These are phyloP conservation scores for Mortierella antarctica DNA, from an alignment of 192 early-diverging fungal genomes.

Conservation along the genomic window DNA sequence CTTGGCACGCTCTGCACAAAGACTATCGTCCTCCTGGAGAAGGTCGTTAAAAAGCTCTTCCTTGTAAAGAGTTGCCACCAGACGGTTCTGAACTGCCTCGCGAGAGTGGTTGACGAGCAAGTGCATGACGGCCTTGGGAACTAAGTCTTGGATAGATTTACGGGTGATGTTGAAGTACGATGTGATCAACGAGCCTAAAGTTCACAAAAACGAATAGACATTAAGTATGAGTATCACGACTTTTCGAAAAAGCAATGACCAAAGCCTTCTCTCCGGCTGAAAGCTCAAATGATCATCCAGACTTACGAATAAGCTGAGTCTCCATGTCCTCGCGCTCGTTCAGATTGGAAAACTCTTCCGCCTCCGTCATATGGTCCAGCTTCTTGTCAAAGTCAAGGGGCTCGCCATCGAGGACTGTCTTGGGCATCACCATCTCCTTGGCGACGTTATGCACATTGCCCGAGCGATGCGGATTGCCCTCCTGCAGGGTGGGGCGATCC, in stretches of 20 bases:
- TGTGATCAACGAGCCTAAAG: constrained; percentile 71
- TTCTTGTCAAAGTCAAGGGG: constrained; percentile 26
- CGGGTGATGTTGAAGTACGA: constrained; percentile 85
- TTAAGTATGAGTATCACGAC: neutral
- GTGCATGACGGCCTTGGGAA: constrained; percentile 88
- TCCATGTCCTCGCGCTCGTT: constrained; percentile 79
- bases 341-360: constrained; percentile 21
- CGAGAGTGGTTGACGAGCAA: constrained; percentile 80
- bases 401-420: constrained; percentile 49
- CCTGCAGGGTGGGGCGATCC: constrained; percentile 23
- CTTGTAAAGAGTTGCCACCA: constrained; percentile 80
- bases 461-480: constrained; percentile 5
- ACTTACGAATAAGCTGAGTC: constrained; percentile 79
- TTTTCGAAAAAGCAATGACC: neutral
- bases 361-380: constrained; percentile 11
- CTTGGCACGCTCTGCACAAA: constrained; percentile 78
- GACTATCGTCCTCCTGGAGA: constrained; percentile 79
- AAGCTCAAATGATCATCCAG: neutral
- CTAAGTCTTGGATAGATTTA: constrained; percentile 82
- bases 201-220: neutral
- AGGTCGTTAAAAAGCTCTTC: constrained; percentile 76
- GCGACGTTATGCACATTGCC: constrained; percentile 27
- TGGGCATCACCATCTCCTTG: constrained; percentile 56
- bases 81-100: constrained; percentile 78
- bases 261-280: neutral